Conservation (phyloP, 495 filamentous ascomycete genomes). For the Aspergillus kassunensis region DNA sequence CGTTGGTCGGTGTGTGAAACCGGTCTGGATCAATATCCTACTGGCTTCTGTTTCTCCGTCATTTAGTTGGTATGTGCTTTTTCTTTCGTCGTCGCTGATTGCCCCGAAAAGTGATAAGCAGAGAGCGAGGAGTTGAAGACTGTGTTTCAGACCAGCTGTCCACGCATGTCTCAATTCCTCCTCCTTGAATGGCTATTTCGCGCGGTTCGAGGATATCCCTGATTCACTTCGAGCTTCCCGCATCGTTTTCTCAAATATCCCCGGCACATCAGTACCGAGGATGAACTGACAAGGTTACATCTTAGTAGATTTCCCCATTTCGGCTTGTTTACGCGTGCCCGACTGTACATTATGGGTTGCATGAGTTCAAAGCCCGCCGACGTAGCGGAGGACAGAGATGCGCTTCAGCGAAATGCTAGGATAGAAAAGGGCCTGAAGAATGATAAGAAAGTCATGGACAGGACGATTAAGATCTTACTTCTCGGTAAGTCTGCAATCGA, state of each 20-base stretch:
- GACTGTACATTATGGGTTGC: constrained; percentile 38
- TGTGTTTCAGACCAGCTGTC: background rate
- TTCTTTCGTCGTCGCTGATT: background rate
- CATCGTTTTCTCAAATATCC: constrained; percentile 1
- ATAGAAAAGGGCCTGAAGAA: constrained; percentile 73
- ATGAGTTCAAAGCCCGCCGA: constrained; percentile 39
- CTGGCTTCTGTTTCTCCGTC: background rate
- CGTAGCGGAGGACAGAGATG: constrained; percentile 35
- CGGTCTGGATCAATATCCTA: background rate
- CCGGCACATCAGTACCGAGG: background rate
- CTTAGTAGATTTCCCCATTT: background rate
- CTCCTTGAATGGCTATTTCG: background rate
- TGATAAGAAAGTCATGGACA: constrained; percentile 76
- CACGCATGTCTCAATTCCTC: background rate
- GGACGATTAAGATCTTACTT: constrained; percentile 79
- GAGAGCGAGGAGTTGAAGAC: background rate
- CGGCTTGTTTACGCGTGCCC: background rate
- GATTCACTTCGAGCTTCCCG: constrained; percentile 20
- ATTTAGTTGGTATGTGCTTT: constrained; percentile 2
- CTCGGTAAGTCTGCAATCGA: constrained; percentile 55
- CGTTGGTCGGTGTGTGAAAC: background rate
- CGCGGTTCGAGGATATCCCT: constrained; percentile 19
- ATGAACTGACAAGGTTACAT: background rate
- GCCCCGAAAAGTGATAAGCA: background rate
- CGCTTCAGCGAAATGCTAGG: constrained; percentile 45